Base-by-base conservation (phyloP, 176 grass and related monocot species). In the Panicum miliaceum region DNA sequence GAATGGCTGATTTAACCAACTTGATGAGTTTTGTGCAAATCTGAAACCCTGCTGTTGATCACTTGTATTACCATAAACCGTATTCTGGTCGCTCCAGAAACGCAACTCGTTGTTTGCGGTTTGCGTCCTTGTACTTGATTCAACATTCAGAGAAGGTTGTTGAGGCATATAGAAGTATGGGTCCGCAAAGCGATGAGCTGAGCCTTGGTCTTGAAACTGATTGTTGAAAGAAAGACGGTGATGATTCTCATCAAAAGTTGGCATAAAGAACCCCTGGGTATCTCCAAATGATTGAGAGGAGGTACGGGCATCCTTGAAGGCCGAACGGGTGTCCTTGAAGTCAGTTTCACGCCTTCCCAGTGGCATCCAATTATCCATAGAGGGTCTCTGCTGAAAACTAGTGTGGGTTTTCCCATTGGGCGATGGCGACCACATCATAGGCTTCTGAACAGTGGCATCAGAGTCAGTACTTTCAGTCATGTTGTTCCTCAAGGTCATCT, bases 381-480 rank as follows among this genome's bases (percentile, higher is more conserved):
- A 56, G 6, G 86, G 34, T 80, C 79, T 88, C 76, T 85, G 79
- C 82, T 88, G 88, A 80, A 85, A 93, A 15, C 37, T 59, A 46
- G 61, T 15, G 51, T 83, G 83, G 15, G 22, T 19, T 81, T 88
- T 90, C 13, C 65, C 86, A 40, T 90, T 81, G 53, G 81, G 78
- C 4, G 92, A 83, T 77, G 92, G 58, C 48, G 84, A 79, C 94
- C 92, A 97, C 36, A 89, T 68, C 80, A 90, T 73, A 57, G 88
- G 88, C 85, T 97, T 94, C 72, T 94, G 94, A 78, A 75, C 88
- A 58, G 85, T 73, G 5, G 64, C 83, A 87, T 97, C 90, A 74
- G 84, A 87, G 16, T 97, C 88, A 14, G 78, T 87, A 37, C 84
- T 89, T 42, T 84, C 94, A 46, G 83, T 83, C 70, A 90, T 50